These are phyloP conservation scores for Penicillium glabrum DNA, from an alignment of 2,329 filamentous ascomycete genomes.

Conservation along the genomic window DNA sequence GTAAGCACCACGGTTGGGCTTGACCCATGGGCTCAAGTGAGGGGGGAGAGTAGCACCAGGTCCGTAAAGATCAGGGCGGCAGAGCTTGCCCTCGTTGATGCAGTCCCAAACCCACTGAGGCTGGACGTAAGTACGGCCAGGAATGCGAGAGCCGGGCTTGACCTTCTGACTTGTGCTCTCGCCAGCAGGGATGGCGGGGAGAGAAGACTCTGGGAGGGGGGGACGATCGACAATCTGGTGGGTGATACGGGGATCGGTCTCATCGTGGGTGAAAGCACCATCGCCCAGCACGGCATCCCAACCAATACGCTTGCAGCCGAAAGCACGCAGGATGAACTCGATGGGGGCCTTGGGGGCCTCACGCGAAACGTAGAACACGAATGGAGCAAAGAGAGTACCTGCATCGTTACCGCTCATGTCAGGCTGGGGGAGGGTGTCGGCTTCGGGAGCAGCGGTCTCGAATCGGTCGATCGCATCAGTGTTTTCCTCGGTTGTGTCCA, in stretches of 20 bases:
- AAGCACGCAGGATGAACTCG: constrained; percentile 89
- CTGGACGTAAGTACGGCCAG: constrained; percentile 90
- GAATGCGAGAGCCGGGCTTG: constrained; percentile 69
- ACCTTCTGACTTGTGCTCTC: constrained; percentile 48
- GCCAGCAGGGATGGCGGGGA: constrained; percentile 43
- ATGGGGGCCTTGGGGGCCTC: constrained; percentile 88
- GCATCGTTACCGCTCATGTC: constrained; percentile 64
- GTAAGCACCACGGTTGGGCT: constrained; percentile 80
- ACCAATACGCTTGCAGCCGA: constrained; percentile 92
- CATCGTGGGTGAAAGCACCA: constrained; percentile 87
- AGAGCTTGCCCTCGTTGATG: constrained; percentile 85
- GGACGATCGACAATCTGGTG: constrained; percentile 96
- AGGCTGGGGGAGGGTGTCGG: constrained; percentile 83
- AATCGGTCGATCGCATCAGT: constrained; percentile 83
- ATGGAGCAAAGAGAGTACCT: constrained; percentile 78
- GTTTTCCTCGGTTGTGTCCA: constrained; percentile 49
- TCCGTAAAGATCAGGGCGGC: constrained; percentile 82
- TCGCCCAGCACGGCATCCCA: constrained; percentile 92
- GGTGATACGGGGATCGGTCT: constrained; percentile 84
- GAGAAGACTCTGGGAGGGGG: constrained; percentile 60
- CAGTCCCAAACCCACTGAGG: constrained; percentile 99
- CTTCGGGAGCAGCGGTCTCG: constrained; percentile 76
- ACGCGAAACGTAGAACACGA: constrained; percentile 88
- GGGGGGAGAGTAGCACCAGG: constrained; percentile 88
- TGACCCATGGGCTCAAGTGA: constrained; percentile 94